phyloP scores from a whole-genome alignment of 495 filamentous ascomycete species.

The Xylaria curta region DNA sequence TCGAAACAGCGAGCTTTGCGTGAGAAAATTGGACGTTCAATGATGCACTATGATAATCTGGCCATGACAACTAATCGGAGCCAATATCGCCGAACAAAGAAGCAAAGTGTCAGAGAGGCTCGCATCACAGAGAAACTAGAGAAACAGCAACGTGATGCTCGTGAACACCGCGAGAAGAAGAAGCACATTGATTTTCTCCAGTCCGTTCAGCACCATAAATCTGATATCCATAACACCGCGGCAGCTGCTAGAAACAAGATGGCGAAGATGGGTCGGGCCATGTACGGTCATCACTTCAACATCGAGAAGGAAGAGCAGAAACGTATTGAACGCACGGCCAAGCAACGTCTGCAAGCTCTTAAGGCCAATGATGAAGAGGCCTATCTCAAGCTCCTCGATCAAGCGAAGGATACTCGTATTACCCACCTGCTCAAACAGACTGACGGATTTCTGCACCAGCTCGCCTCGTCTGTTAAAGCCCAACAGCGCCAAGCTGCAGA shows the following conservation, averaged over 20 bases:
- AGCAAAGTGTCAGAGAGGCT: constrained; percentile 92
- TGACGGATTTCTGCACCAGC: constrained; percentile 94
- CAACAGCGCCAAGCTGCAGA: constrained; percentile 85
- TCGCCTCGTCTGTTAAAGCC: constrained; percentile 87
- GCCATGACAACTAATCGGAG: constrained; percentile 93
- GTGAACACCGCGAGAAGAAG: constrained; percentile 92
- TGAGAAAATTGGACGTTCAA: constrained; percentile 82
- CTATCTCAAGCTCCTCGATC: constrained; percentile 93
- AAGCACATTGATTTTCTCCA: constrained; percentile 89
- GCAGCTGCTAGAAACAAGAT: constrained; percentile 61
- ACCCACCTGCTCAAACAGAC: constrained; percentile 95
- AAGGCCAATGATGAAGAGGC: constrained; percentile 99
- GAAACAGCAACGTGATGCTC: constrained; percentile 95
- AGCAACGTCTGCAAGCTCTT: constrained; percentile 97
- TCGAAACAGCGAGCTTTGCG: constrained; percentile 85
- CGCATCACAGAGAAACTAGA: constrained; percentile 97
- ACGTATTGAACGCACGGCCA: constrained; percentile 93
- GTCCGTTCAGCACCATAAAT: constrained; percentile 66
- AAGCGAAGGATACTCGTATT: constrained; percentile 99
- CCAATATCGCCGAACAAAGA: constrained; percentile 91
- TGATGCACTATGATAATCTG: constrained; percentile 92
- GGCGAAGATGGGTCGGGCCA: constrained; percentile 85
- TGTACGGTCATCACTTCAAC: constrained; percentile 86
- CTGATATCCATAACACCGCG: constrained; percentile 49
- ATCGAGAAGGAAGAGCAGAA: constrained; percentile 99